A percentile compares a stretch with the other conserved stretches of the same genome.
Conservation (phyloP, 208 protist genomes). For the Leishmania gerbilli region DNA sequence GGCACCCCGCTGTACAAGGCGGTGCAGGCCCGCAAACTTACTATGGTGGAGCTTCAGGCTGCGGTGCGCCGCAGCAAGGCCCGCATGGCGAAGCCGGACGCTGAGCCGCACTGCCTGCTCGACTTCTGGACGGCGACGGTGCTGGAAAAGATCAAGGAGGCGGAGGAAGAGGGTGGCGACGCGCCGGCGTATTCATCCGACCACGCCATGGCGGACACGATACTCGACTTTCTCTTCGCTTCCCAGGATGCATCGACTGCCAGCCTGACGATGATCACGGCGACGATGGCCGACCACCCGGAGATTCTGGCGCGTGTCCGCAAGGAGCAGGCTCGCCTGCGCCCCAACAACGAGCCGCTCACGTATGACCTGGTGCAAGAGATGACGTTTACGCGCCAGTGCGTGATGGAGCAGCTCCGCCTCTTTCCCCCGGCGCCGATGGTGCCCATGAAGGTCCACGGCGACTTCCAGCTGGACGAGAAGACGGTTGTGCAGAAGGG, state of each 20-base stretch:
- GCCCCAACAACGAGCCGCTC: conserved; percentile 77
- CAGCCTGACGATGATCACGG: conserved; percentile 84
- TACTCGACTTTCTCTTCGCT: conserved; percentile 95
- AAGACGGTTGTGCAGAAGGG: conserved; percentile 88
- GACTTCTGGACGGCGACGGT: conserved; percentile 92
- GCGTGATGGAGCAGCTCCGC: conserved; percentile 82
- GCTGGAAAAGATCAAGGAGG: conserved; percentile 65
- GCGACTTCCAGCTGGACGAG: conserved; percentile 77
- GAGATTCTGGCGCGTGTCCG: conserved; percentile 88
- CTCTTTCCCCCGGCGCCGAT: conserved; percentile 80
- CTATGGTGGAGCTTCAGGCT: conserved; percentile 80
- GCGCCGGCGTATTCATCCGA: conserved; percentile 71
- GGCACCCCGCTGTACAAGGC: conserved; percentile 91
- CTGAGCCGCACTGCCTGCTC: conserved; percentile 87
- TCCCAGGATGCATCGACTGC: conserved; percentile 89
- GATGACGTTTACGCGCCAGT: conserved; percentile 91
- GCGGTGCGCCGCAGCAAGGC: conserved; percentile 80
- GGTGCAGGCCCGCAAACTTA: conserved; percentile 86
- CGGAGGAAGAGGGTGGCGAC: conserved; percentile 72
- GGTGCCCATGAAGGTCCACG: conserved; percentile 85
- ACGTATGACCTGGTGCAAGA: conserved; percentile 86
- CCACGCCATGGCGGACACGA: conserved; percentile 90
- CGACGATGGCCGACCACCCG: conserved; percentile 88
- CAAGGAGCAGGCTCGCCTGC: conserved; percentile 84
- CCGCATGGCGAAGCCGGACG: conserved; percentile 72